These are phyloP conservation scores for Carex parvula DNA, from an alignment of 176 grass and related monocot species.

Conservation along the genomic window DNA sequence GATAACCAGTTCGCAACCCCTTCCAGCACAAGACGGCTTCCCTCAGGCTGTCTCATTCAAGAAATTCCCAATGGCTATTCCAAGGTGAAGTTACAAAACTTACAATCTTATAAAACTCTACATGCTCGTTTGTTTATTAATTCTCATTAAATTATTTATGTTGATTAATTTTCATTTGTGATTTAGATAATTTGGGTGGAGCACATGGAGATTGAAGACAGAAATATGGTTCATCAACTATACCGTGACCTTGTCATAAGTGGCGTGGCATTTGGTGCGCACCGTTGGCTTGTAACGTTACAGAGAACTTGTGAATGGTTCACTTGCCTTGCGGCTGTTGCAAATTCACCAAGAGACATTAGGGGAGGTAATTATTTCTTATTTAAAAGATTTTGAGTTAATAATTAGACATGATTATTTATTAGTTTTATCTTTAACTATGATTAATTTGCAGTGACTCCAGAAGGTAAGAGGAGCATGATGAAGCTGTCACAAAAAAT, in stretches of 20 bases:
- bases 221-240: constrained; percentile 36
- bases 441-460: constrained; percentile 39
- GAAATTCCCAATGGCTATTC: constrained; percentile 87
- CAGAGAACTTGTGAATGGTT: constrained; percentile 80
- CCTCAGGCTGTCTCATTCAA: constrained; percentile 77
- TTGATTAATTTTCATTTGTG: background rate
- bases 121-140: background rate
- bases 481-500: constrained; percentile 97
- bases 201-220: constrained; percentile 83
- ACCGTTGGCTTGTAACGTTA: constrained; percentile 65
- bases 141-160: background rate
- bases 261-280: constrained; percentile 77
- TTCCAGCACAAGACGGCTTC: constrained; percentile 49
- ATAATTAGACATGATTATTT: background rate
- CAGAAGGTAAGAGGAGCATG: constrained; percentile 72
- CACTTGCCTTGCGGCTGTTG: constrained; percentile 40
- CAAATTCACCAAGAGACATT: constrained; percentile 36
- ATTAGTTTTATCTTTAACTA: background rate
- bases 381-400: background rate
- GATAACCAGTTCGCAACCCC: constrained; percentile 38
- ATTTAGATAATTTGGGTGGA: constrained; percentile 84
- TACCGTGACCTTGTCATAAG: constrained; percentile 64
- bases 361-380: constrained; percentile 41
- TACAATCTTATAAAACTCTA: background rate
- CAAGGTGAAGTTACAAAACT: constrained; percentile 40